phyloP scores from a whole-genome alignment of 2,329 filamentous ascomycete species.

The Xylaria sp. region DNA sequence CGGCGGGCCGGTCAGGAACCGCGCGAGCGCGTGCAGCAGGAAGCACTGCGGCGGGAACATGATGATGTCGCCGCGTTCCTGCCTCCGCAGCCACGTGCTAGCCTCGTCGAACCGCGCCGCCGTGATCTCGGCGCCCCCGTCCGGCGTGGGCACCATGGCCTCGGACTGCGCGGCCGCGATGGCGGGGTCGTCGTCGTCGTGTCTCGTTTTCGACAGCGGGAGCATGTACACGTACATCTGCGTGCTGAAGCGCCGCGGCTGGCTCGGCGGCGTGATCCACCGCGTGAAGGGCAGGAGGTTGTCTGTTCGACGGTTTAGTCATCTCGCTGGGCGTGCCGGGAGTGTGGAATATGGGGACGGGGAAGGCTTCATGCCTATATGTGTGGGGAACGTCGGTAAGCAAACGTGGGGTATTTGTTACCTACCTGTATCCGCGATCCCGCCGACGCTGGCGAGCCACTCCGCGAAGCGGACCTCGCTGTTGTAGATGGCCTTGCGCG shows the following conservation, averaged over 20 bases:
- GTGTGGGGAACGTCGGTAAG: background rate
- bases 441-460: conserved; percentile 62
- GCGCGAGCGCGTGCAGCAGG: conserved; percentile 62
- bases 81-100: conserved; percentile 68
- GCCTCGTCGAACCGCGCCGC: conserved; percentile 77
- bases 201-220: conserved; percentile 55
- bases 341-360: background rate
- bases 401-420: no score
- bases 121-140: conserved; percentile 68
- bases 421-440: conserved; percentile 66
- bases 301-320: conserved; percentile 43
- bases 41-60: conserved; percentile 91
- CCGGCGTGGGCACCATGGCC: conserved; percentile 69
- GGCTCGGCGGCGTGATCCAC: conserved; percentile 81
- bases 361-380: background rate
- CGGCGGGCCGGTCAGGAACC: conserved; percentile 51
- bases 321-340: background rate
- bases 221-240: conserved; percentile 97
- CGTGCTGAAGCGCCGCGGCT: conserved; percentile 81
- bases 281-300: conserved; percentile 80
- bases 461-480: conserved; percentile 67
- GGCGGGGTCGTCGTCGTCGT: conserved; percentile 26
- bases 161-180: conserved; percentile 47
- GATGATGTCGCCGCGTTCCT: conserved; percentile 68
- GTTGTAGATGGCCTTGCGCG: conserved; percentile 69